Evolutionary conservation across 2,329 filamentous ascomycete genomes (phyloP).

Genomic region (Aspergillus aculeatus): DNA sequence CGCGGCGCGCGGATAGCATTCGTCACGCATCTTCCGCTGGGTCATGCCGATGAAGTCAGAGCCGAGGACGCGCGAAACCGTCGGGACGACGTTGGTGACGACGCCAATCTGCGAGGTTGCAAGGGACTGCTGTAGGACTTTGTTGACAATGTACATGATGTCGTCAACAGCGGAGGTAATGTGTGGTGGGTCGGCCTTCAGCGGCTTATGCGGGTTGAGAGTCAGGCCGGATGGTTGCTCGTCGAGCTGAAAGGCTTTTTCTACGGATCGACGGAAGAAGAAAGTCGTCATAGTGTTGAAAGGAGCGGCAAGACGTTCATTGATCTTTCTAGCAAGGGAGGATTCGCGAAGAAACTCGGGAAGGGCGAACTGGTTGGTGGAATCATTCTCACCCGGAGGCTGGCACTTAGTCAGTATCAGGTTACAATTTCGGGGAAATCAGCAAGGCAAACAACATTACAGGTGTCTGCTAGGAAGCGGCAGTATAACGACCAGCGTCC

Average conservation of each 20-base stretch:
- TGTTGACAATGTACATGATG: constrained; percentile 98
- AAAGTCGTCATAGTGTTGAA: constrained; percentile 94
- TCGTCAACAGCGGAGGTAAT: constrained; percentile 96
- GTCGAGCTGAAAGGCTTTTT: constrained; percentile 96
- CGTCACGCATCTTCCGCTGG: constrained; percentile 95
- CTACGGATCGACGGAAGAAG: constrained; percentile 92
- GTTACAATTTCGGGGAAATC: neutral
- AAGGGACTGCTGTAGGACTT: constrained; percentile 81
- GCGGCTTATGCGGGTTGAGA: constrained; percentile 67
- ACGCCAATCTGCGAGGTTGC: constrained; percentile 81
- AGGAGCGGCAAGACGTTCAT: constrained; percentile 69
- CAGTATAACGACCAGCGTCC: constrained; percentile 90
- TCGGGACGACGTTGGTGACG: constrained; percentile 73
- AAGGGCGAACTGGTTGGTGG: constrained; percentile 55
- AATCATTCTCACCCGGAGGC: constrained; percentile 51
- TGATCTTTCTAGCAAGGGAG: constrained; percentile 75
- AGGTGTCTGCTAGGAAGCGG: constrained; percentile 84
- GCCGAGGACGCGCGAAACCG: constrained; percentile 74
- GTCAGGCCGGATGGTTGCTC: constrained; percentile 79
- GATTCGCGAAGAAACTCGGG: constrained; percentile 77
- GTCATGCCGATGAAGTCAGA: constrained; percentile 96
- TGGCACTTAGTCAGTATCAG: constrained; percentile 9
- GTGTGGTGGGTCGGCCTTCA: constrained; percentile 78
- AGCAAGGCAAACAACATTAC: constrained; percentile 59
- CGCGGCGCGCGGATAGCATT: constrained; percentile 79